Base-by-base conservation (phyloP, 2,329 filamentous ascomycete genomes). In the Pestalotiopsis sp. region DNA sequence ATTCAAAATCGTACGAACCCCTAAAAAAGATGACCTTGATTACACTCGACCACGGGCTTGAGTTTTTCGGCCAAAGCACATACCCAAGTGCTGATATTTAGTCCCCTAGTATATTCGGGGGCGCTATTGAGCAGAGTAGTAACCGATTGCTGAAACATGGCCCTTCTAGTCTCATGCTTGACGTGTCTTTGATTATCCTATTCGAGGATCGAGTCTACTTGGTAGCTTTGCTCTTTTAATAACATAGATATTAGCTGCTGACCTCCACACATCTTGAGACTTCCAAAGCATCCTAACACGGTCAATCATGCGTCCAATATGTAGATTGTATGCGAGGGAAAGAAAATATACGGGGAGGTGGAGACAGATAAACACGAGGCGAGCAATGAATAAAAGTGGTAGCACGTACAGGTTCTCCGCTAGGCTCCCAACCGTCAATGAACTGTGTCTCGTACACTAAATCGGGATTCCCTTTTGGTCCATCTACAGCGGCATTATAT, bases 391-490 rank as follows among this genome's bases (percentile, higher is more conserved):
- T 31, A 27, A 57, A 1, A n/a, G 62, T 14, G 9, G 4, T 62
- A 70, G 79, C 13, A 59, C 88, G 83, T 81, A 91, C 90, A 38
- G 88, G 88, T 36, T 87, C 85, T 4, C 90, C 91, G 7, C 89
- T 90, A 0, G 91, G 90, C 78, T 92, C 91, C 78, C 87, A 92
- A 75, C 90, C 91, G 69, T 91, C 80, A 25, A 89, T 77, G 67
- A 92, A 78, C 70, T 84, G 81, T 75, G 89, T 93, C 75, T 91
- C 83, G 75, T 94, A 93, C 13, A 90, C 80, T 71, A 93, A 75
- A 69, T 87, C 85, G 1, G 91, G 90, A 74, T 92, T 90, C 1
- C 91, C 91, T 57, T 75, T 76, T 0, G 67, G 69, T 1, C 45
- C 52, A 74, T 77, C 11, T 20, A 2, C 4, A 76, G 75, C 41